Evolutionary conservation across 2,329 filamentous ascomycete species (phyloP), one percentile per base, ranked within the genome.

Genomic region (Stagonosporopsis vannaccii): DNA sequence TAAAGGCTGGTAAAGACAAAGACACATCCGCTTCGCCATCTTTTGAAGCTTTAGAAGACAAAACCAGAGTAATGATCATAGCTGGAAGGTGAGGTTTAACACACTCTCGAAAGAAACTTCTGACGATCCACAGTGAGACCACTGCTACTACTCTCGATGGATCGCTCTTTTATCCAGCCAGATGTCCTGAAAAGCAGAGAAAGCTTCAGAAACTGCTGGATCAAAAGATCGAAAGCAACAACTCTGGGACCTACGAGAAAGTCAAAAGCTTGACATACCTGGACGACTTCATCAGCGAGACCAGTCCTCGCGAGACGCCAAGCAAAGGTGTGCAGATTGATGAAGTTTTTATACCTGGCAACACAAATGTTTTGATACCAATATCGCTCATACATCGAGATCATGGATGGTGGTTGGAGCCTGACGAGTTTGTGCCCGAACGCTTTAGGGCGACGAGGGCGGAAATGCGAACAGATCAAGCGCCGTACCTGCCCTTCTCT

Each of bases 1-100:
- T 78, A 13, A 78, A 77, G 49, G 74, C 77, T 6, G 61, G 73
- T 5, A 66, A 72, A 9, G 74, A 79, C 15, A 73, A 73, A 20
- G 74, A 78, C 19, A 52, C 63, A 2, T 72, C 72, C 1, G 76
- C 75, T 0, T 63, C 76, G 6, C 72, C 73, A 5, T 71, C 66
- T 0, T 42, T 61, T 46, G 65, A 54, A 15, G 63, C 73, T 12
- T 52, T 78, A 9, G 56, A 66, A 4, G 73, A 77, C 25, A 76
- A 79, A 45, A 62, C 69, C 1, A 62, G 69, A 6, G 58, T 74
- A 1, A 48, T 77, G 4, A 70, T 78, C 26, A 60, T 77, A 22
- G 76, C 75, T 8, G 70, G 70, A 54, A 71, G 65, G 67, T 70
- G 58, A 9, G 44, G 25, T 19, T 4, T 13, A 25, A 28, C 11